Base-by-base conservation (phyloP, 352 stramenopile genomes). In the Phytophthora constricta region DNA sequence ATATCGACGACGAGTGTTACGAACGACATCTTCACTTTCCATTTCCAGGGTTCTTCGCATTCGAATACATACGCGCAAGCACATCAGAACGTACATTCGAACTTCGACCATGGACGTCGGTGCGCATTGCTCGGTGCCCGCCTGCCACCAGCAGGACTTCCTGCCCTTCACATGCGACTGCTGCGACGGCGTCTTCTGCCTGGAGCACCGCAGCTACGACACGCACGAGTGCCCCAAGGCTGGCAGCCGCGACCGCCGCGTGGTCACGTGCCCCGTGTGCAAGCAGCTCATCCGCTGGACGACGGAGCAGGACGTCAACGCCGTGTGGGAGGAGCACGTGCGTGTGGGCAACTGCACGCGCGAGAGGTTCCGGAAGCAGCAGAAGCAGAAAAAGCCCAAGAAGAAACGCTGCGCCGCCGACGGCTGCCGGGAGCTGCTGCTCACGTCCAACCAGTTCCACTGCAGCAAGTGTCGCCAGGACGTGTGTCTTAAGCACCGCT, bases 71-170 rank as follows among this genome's bases (percentile, higher is more conserved):
- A 43, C n/a, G 5, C 37, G 25, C 31, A 16, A 11, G 59, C 25
- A 4, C n/a, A n/a, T n/a, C n/a, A n/a, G n/a, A n/a, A n/a, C n/a
- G n/a, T n/a, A n/a, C n/a, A n/a, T n/a, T n/a, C n/a, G n/a, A n/a
- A n/a, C n/a, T n/a, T n/a, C n/a, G n/a, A n/a, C n/a, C n/a, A 91
- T 95, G 82, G 86, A 95, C 65, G 72, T 95, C 14, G 86, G 86
- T 39, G 72, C 75, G 25, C 86, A 95, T 59, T 95, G 86, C 64
- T 85, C 74, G 42, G 69, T 90, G 5, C 72, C 74, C 10, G 71
- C 79, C 16, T 95, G 86, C 58, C 71, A 85, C 48, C 86, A 95
- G 62, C 75, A 89, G 63, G 89, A 96, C 62, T 96, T 96, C 57
- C 70, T 96, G 26, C 89, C 89, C 3, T 96, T 96, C 72, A 84